Percentiles rank a stretch among this genome's conserved stretches.
Evolutionary conservation across 2,329 filamentous ascomycete species (phyloP).

Genomic region (Colletotrichum sp.): DNA sequence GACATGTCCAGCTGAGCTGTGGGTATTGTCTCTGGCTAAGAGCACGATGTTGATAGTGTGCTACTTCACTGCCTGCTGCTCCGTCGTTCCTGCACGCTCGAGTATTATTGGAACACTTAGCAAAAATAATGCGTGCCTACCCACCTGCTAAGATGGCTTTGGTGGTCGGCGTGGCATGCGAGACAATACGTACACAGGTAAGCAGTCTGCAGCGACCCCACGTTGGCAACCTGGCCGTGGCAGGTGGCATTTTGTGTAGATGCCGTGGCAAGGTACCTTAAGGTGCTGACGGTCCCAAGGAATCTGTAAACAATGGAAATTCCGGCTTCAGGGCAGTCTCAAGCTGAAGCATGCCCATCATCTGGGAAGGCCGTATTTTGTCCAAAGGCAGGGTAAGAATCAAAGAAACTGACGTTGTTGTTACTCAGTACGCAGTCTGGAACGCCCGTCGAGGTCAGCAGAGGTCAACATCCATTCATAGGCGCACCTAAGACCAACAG

Average conservation of each 20-base stretch:
- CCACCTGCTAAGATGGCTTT: not conserved
- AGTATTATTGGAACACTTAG: not conserved
- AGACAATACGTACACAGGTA: not conserved
- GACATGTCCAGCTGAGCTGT: not conserved
- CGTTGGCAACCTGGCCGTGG: not conserved
- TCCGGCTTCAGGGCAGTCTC: not conserved
- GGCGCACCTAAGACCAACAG: not conserved
- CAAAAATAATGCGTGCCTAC: not conserved
- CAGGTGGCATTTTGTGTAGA: not conserved
- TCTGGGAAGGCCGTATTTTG: not conserved
- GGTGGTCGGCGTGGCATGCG: not conserved
- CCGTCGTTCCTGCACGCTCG: not conserved
- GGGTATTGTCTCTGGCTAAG: not conserved
- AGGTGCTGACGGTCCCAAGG: not conserved
- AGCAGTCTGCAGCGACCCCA: not conserved
- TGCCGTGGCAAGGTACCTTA: not conserved
- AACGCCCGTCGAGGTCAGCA: not conserved
- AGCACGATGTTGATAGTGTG: not conserved
- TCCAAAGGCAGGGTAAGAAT: not conserved
- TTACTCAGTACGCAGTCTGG: not conserved
- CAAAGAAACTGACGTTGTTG: not conserved
- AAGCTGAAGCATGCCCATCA: not conserved
- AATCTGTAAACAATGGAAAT: not conserved
- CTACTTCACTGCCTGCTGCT: not conserved
- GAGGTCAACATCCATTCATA: not conserved